Conservation (phyloP, 1,139 yeast species). For the Casaregolazyma lundiana region DNA sequence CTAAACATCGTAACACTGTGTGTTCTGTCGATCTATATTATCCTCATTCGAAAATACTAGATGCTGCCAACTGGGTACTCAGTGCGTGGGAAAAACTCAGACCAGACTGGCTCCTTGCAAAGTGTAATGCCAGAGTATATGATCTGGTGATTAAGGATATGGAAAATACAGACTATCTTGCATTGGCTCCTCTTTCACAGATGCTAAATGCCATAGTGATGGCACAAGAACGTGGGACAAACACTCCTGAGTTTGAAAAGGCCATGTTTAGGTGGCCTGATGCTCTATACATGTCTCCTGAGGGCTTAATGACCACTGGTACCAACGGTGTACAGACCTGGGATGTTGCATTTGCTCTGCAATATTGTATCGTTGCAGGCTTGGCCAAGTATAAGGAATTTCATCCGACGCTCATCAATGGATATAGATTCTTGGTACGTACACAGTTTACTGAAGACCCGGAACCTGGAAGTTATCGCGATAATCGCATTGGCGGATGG, state of each 20-base stretch:
- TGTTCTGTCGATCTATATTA: constrained; percentile 91
- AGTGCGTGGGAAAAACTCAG: constrained; percentile 65
- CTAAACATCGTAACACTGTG: constrained; percentile 69
- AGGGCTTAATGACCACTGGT: constrained; percentile 92
- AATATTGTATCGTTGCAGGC: constrained; percentile 76
- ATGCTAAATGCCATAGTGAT: constrained; percentile 78
- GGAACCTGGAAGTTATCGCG: constrained; percentile 74
- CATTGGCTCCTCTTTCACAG: constrained; percentile 92
- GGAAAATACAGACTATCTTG: constrained; percentile 70
- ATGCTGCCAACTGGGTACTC: constrained; percentile 58
- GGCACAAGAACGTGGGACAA: constrained; percentile 60
- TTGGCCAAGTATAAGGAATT: constrained; percentile 67
- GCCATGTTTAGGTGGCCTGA: constrained; percentile 66
- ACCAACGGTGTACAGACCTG: constrained; percentile 97
- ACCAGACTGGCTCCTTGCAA: constrained; percentile 65
- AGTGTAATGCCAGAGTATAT: constrained; percentile 51
- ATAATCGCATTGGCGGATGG: constrained; percentile 88
- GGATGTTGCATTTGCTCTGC: constrained; percentile 92
- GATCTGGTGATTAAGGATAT: constrained; percentile 70
- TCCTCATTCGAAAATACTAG: constrained; percentile 73
- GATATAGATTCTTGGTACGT: constrained; percentile 67
- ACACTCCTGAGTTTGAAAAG: constrained; percentile 56
- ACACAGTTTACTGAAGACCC: constrained; percentile 85
- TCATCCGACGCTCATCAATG: constrained; percentile 54
- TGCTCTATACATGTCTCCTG: constrained; percentile 76